phyloP scores from a whole-genome alignment of 495 filamentous ascomycete genomes.

The Ascobolus immersus region DNA sequence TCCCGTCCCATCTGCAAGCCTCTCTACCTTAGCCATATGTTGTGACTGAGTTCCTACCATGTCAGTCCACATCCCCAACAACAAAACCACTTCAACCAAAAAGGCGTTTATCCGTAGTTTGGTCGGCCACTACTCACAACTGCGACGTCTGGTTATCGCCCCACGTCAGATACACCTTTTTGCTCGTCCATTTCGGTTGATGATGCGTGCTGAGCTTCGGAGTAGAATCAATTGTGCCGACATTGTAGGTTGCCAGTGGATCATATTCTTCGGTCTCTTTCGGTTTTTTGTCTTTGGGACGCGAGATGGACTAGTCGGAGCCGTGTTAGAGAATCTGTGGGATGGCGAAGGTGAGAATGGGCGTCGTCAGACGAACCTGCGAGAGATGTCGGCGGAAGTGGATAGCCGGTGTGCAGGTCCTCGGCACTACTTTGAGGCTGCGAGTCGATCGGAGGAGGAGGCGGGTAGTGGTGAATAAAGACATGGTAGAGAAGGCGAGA shows the following conservation, averaged over 20 bases:
- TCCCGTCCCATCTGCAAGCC: not conserved
- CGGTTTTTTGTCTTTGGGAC: no score
- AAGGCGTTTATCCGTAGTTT: not conserved
- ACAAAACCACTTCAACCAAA: not conserved
- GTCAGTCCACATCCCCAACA: not conserved
- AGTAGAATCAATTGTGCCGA: constrained; percentile 15
- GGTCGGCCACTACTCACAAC: constrained; percentile 8
- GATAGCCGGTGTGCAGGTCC: no score
- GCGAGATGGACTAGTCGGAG: no score
- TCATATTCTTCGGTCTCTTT: no score
- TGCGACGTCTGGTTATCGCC: constrained; percentile 16
- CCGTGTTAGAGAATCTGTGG: no score
- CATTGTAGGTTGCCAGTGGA: constrained; percentile 15
- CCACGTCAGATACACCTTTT: constrained; percentile 15
- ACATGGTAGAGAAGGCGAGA: no score
- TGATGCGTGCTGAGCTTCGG: constrained; percentile 13
- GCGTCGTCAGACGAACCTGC: no score
- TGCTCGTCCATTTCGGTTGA: constrained; percentile 15
- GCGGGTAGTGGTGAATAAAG: no score
- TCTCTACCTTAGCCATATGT: constrained; percentile 14
- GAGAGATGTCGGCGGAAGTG: no score
- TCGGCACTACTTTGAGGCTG: no score
- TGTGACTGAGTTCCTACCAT: constrained; percentile 9
- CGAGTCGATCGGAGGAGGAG: no score
- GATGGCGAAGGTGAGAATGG: no score